These are phyloP conservation scores for Botrytis hyacinthi DNA, from an alignment of 2,329 filamentous ascomycete genomes.

Conservation along the genomic window DNA sequence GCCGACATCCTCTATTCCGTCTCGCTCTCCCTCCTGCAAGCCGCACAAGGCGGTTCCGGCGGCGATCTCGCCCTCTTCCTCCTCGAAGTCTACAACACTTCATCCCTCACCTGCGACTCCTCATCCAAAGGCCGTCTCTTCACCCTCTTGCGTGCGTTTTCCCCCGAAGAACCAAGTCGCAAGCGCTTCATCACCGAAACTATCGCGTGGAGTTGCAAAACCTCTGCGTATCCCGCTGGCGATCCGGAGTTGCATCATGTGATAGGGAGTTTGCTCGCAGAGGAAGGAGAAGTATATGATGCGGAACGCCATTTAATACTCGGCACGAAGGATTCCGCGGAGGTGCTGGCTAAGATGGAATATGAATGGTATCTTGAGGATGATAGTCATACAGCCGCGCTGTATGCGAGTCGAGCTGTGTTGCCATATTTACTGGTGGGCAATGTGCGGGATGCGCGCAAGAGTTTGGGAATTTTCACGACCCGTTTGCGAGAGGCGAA, in stretches of 20 bases:
- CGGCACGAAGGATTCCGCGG: slow-evolving; percentile 84
- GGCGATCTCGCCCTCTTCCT: slow-evolving; percentile 86
- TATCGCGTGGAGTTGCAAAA: slow-evolving; percentile 59
- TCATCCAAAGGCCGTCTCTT: slow-evolving; percentile 72
- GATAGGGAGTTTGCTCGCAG: slow-evolving; percentile 81
- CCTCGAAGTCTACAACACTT: slow-evolving; percentile 87
- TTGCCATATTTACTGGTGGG: slow-evolving; percentile 88
- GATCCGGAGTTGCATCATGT: slow-evolving; percentile 96
- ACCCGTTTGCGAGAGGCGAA: slow-evolving; percentile 58
- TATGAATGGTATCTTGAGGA: slow-evolving; percentile 93
- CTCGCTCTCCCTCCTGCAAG: slow-evolving; percentile 79
- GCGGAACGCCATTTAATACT: slow-evolving; percentile 87
- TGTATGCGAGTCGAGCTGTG: slow-evolving; percentile 82
- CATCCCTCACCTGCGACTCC: slow-evolving; percentile 74
- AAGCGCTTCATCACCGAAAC: slow-evolving; percentile 91
- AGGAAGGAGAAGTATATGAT: slow-evolving; percentile 89
- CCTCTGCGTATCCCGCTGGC: slow-evolving; percentile 78
- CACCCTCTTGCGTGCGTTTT: slow-evolving; percentile 76
- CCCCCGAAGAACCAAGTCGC: slow-evolving; percentile 78
- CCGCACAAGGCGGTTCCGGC: slow-evolving; percentile 89
- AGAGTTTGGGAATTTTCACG: slow-evolving; percentile 73
- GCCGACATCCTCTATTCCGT: slow-evolving; percentile 84
- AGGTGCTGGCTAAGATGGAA: slow-evolving; percentile 77
- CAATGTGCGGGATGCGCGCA: slow-evolving; percentile 86
- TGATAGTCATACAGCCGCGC: slow-evolving; percentile 80